phyloP scores from a whole-genome alignment of 345 rosid genomes.

The Eucalyptus microcorys region DNA sequence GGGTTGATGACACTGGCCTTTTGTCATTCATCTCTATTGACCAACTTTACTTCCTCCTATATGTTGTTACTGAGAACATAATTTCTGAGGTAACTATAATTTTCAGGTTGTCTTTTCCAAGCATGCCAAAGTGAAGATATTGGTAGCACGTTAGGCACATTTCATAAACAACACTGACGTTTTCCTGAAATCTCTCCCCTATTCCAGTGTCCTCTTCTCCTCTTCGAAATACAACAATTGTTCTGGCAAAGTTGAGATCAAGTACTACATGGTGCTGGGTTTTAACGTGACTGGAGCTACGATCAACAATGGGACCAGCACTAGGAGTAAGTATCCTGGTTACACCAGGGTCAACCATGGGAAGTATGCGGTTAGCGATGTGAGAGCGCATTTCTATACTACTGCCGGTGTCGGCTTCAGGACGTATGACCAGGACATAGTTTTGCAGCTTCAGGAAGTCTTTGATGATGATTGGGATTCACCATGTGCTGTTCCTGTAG shows the following conservation, averaged over 20 bases:
- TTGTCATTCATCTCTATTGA: background rate
- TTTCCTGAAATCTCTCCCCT: constrained; percentile 59
- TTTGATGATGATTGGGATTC: constrained; percentile 85
- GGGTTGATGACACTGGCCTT: background rate
- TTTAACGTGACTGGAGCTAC: constrained; percentile 76
- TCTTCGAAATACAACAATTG: constrained; percentile 55
- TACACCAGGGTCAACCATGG: constrained; percentile 73
- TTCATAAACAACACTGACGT: constrained; percentile 46
- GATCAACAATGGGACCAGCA: constrained; percentile 17
- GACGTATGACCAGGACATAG: constrained; percentile 44
- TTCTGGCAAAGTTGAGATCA: constrained; percentile 65
- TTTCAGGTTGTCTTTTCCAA: constrained; percentile 66
- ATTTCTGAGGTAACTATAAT: background rate
- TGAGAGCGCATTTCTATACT: constrained; percentile 65
- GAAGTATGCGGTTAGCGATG: constrained; percentile 59
- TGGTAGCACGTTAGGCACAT: constrained; percentile 68
- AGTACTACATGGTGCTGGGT: constrained; percentile 64
- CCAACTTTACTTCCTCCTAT: background rate
- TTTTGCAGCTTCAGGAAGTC: constrained; percentile 56
- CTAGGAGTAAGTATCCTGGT: constrained; percentile 54
- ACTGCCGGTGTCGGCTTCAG: constrained; percentile 86
- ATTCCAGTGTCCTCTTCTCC: constrained; percentile 59
- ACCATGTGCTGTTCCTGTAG: constrained; percentile 45
- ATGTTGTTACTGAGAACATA: background rate
- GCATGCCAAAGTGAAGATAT: constrained; percentile 66